phyloP scores from a whole-genome alignment of 805 yeast species.

The Tetrapisispora iriomotensis region DNA sequence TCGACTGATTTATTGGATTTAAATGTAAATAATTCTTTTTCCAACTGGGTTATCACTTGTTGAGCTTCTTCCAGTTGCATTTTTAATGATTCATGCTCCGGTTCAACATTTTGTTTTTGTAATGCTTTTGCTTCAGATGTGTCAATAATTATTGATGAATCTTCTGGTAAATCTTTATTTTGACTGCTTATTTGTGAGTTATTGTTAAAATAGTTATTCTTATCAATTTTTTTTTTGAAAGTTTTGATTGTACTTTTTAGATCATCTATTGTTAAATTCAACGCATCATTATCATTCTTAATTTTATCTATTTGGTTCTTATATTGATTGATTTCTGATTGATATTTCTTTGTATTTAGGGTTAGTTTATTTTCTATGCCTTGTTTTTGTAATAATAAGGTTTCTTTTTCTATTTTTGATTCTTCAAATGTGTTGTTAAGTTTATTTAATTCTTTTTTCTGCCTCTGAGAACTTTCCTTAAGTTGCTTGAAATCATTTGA shows the following conservation, averaged over 20 bases:
- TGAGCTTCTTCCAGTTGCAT: not conserved
- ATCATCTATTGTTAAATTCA: conserved; percentile 57
- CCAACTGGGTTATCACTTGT: not conserved
- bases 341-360: conserved; percentile 57
- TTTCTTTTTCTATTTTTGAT: conserved; percentile 1
- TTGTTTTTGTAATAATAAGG: conserved; percentile 16
- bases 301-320: conserved; percentile 3
- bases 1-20: not conserved
- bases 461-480: not conserved
- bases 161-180: not conserved
- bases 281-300: conserved; percentile 7
- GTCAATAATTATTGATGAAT: too few relatives aligned
- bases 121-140: too few relatives aligned
- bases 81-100: not conserved
- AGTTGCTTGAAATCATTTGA: conserved; percentile 3
- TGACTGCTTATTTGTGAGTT: conserved; percentile 3
- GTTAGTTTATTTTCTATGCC: conserved; percentile 36
- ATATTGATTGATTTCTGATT: conserved; percentile 47
- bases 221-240: conserved; percentile 16
- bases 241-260: conserved; percentile 44
- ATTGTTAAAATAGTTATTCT: conserved; percentile 29
- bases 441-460: conserved; percentile 2
- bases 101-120: too few relatives aligned
- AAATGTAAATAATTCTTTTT: not conserved
- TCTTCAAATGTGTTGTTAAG: not conserved